Percentiles rank a stretch among this genome's conserved stretches.
phyloP scores from a whole-genome alignment of 2,329 filamentous ascomycete genomes.

The Daldinia sp. region DNA sequence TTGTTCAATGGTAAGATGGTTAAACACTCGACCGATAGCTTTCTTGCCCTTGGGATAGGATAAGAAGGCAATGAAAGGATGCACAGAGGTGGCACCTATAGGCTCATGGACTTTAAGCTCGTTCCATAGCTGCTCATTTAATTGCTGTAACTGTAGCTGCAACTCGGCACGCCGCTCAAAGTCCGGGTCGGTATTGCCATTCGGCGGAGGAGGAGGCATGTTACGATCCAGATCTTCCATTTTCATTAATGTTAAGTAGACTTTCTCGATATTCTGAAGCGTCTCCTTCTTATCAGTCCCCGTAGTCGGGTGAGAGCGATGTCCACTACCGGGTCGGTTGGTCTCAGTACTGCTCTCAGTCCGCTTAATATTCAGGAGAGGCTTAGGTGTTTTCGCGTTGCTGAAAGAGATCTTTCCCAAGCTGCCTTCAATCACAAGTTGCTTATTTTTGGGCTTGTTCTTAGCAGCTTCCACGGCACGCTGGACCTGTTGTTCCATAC shows the following conservation, averaged over 20 bases:
- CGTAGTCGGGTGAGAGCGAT: constrained; percentile 46
- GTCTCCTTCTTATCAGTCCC: constrained; percentile 81
- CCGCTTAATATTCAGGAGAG: constrained; percentile 93
- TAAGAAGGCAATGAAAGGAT: constrained; percentile 96
- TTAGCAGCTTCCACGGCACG: constrained; percentile 97
- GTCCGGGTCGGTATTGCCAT: constrained; percentile 70
- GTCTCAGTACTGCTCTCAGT: constrained; percentile 71
- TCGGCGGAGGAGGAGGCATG: constrained; percentile 71
- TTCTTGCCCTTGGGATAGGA: constrained; percentile 97
- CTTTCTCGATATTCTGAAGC: constrained; percentile 84
- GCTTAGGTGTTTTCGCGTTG: constrained; percentile 97
- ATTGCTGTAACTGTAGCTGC: constrained; percentile 84
- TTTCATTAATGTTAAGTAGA: constrained; percentile 88
- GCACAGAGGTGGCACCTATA: constrained; percentile 77
- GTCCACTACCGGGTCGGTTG: constrained; percentile 60
- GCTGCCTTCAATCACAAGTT: constrained; percentile 94
- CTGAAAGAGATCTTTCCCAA: constrained; percentile 98
- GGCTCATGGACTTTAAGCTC: constrained; percentile 93
- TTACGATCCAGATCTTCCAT: constrained; percentile 92
- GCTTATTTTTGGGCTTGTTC: constrained; percentile 96
- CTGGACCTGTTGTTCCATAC: constrained; percentile 99
- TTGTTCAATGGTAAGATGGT: constrained; percentile 90
- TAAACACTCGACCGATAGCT: constrained; percentile 92
- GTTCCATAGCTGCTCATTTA: constrained; percentile 84
- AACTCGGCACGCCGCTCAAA: constrained; percentile 82